These are phyloP conservation scores for Geotrichum ghanense DNA, from an alignment of 805 yeast species.

Conservation along the genomic window DNA sequence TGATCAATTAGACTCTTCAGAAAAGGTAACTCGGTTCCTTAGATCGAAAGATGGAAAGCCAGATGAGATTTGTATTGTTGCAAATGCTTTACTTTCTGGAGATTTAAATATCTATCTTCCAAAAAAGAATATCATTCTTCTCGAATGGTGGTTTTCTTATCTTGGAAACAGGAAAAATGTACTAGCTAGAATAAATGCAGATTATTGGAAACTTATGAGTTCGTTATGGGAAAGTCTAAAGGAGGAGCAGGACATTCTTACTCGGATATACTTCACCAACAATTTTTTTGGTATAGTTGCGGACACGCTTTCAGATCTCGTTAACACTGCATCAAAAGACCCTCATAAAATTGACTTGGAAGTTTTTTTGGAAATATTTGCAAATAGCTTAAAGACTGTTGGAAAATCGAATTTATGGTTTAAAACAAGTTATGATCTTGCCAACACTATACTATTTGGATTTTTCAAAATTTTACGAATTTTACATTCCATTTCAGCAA, in stretches of 20 bases:
- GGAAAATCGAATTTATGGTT: not conserved
- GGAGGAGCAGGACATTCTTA: not conserved
- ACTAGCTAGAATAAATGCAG: constrained; percentile 2
- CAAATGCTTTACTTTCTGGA: constrained; percentile 13
- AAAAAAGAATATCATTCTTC: constrained; percentile 20
- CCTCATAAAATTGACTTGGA: not conserved
- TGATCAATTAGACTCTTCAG: constrained; percentile 11
- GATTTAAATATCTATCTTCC: constrained; percentile 20
- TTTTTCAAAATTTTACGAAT: not conserved
- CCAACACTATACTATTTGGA: not conserved
- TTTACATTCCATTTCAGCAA: not conserved
- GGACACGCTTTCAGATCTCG: constrained; percentile 4
- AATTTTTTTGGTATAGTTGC: constrained; percentile 5
- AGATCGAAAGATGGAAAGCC: constrained; percentile 18
- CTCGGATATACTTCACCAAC: constrained; percentile 5
- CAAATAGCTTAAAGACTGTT: not conserved
- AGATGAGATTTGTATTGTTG: constrained; percentile 14
- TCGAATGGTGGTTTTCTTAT: constrained; percentile 27
- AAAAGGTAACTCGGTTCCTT: constrained; percentile 22
- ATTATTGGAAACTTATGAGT: constrained; percentile 13
- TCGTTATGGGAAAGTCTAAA: constrained; percentile 6
- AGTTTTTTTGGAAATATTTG: not conserved
- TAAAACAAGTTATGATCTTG: not conserved
- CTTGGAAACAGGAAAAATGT: constrained; percentile 14
- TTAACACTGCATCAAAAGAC: constrained; percentile 1